Percentiles rank a stretch among this genome's conserved stretches.
Evolutionary conservation across 345 rosid species (phyloP).

Genomic region (Atalantia buxifolia): DNA sequence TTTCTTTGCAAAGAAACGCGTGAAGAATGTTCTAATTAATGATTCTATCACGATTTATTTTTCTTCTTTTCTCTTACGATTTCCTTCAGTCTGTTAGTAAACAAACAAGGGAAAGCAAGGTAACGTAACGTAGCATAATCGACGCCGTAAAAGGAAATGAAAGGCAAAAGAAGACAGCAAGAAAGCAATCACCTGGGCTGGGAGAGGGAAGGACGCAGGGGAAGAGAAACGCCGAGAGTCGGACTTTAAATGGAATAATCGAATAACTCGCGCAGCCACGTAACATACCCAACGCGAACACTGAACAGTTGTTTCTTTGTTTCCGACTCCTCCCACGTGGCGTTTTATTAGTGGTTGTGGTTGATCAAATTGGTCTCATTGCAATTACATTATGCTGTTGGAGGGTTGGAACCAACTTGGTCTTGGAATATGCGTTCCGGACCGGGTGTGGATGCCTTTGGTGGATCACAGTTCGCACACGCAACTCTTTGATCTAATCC

Average conservation of each 20-base stretch:
- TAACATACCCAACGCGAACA: neutral
- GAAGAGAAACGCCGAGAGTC: neutral
- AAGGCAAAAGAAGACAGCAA: neutral
- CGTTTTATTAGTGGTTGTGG: neutral
- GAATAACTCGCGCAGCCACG: conserved; percentile 24
- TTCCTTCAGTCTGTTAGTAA: neutral
- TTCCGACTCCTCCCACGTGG: conserved; percentile 12
- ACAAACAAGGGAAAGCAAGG: neutral
- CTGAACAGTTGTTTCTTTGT: neutral
- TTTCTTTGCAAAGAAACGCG: neutral
- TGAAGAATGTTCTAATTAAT: neutral
- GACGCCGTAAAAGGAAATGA: neutral
- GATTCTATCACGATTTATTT: neutral
- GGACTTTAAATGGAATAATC: neutral
- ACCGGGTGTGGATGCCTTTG: too few relatives aligned
- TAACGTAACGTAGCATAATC: neutral
- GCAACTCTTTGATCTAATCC: too few relatives aligned
- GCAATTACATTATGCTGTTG: too few relatives aligned
- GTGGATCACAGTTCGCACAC: too few relatives aligned
- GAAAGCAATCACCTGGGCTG: conserved; percentile 16
- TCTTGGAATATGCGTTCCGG: too few relatives aligned
- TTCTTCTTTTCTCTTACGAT: neutral
- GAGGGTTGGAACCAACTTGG: too few relatives aligned
- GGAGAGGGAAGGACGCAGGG: conserved; percentile 14
- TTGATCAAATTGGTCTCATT: too few relatives aligned